A percentile compares a stretch with the other conserved stretches of the same genome.
Evolutionary conservation across 1,284 basidiomycete species (phyloP).

Genomic region (Leccinum pachyderme): DNA sequence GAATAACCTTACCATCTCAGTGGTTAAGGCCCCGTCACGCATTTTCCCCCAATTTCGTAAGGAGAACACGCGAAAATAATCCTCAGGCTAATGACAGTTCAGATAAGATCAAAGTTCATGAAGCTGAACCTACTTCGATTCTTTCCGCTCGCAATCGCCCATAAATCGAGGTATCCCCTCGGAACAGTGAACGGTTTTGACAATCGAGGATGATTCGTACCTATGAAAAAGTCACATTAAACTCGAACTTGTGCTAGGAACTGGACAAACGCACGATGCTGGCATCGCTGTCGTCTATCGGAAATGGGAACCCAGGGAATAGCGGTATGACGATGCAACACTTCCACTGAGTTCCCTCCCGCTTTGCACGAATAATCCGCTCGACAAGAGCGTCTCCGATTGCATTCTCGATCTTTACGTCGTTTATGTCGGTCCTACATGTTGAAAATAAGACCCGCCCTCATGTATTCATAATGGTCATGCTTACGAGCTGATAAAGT

Average conservation of each 20-base stretch:
- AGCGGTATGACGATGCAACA: slow-evolving; percentile 93
- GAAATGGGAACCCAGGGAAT: slow-evolving; percentile 91
- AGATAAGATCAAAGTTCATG: background rate
- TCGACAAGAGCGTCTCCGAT: slow-evolving; percentile 95
- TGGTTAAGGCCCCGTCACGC: slow-evolving; percentile 80
- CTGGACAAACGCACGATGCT: slow-evolving; percentile 64
- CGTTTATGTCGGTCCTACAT: slow-evolving; percentile 78
- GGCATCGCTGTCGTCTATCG: slow-evolving; percentile 91
- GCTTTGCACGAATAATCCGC: slow-evolving; percentile 88
- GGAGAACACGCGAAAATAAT: slow-evolving; percentile 92
- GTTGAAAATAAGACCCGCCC: slow-evolving; percentile 4
- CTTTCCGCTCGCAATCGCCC: slow-evolving; percentile 82
- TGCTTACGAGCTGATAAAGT: slow-evolving; percentile 91
- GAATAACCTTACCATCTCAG: slow-evolving; percentile 69
- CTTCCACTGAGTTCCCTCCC: slow-evolving; percentile 82
- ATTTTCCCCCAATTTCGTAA: slow-evolving; percentile 94
- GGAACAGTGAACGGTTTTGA: slow-evolving; percentile 86
- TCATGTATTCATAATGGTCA: background rate
- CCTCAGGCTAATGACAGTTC: slow-evolving; percentile 64
- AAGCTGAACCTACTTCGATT: slow-evolving; percentile 66
- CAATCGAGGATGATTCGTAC: slow-evolving; percentile 92
- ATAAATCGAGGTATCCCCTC: slow-evolving; percentile 94
- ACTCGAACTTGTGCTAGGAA: background rate
- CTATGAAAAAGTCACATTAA: slow-evolving; percentile 36
- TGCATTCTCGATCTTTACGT: slow-evolving; percentile 86